Evolutionary conservation across 2,329 filamentous ascomycete species (phyloP), one percentile per base, ranked within the genome.

Genomic region (Alternaria sp.): DNA sequence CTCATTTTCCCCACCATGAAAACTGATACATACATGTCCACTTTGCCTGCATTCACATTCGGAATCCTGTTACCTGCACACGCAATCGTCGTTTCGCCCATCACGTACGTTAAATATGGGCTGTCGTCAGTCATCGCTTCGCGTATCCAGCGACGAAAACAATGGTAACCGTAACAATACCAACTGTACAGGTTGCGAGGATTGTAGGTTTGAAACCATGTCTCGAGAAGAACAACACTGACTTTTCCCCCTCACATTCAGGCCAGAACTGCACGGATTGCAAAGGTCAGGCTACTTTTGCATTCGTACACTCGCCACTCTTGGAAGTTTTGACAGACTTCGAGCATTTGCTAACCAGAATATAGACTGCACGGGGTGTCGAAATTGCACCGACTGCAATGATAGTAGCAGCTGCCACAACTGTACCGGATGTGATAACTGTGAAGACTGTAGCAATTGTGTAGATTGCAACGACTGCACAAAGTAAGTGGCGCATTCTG

Each of bases 181-280:
- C 7, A 43, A 59, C 30, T 62, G 59, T 30, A 62, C 54, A 11
- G 59, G 54, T 12, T 62, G 59, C 25, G 46, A 54, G 26, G n/a
- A 62, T 19, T 62, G 59, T 62, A 54, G 10, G 59, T 23, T 52
- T 36, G 49, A 23, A 36, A 8, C 9, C 32, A 36, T 19, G 13
- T 52, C 36, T 15, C 19, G 11, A 12, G 23, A 6, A 13, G 13
- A 36, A n/a, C 19, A 46, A 15, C 9, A 25, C 59, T 62, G 23
- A 62, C 30, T 6, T 8, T 23, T 5, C 4, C 15, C n/a, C 10
- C 21, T 19, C 5, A 6, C 23, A n/a, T 12, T 8, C 15, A 62
- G 59, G 59, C 13, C 47, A 30, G 13, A 62, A 62, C n/a, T 62
- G 54, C 43, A 47, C 28, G 28, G 54, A 54, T 51, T 62, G 59